Conservation (phyloP, 2,329 filamentous ascomycete species). For the Tolypocladium amazonense region DNA sequence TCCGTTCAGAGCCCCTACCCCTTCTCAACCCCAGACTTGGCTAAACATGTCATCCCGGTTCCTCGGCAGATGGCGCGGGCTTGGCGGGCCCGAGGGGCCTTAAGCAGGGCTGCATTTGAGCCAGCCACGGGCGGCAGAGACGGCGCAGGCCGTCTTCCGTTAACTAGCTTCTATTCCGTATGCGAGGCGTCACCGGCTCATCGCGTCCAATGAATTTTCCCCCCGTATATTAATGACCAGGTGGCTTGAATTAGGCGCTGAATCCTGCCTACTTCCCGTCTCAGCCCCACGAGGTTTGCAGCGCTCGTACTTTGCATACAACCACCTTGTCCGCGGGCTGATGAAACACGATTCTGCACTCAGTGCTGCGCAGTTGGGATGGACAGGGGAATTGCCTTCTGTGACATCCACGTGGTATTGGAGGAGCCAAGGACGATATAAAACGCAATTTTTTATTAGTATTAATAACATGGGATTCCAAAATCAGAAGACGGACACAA, state of each 20-base stretch:
- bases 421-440: not conserved
- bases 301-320: not conserved
- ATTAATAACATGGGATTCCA: no score
- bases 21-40: not conserved
- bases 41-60: not conserved
- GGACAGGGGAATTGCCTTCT: not conserved
- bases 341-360: not conserved
- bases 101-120: not conserved
- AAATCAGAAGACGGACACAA: no score
- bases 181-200: not conserved
- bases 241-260: not conserved
- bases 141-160: not conserved
- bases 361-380: no score
- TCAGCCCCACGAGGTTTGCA: not conserved
- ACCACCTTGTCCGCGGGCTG: not conserved
- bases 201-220: not conserved
- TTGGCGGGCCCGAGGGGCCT: not conserved
- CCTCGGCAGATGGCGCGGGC: not conserved
- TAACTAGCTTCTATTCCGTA: no score
- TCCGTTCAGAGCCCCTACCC: not conserved
- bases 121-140: not conserved
- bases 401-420: not conserved
- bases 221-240: not conserved
- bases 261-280: not conserved
- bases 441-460: not conserved